Percentiles rank a stretch among this genome's conserved stretches.
Evolutionary conservation across 768 basidiomycete genomes (phyloP).

Genomic region (Multifurca ochricompacta): DNA sequence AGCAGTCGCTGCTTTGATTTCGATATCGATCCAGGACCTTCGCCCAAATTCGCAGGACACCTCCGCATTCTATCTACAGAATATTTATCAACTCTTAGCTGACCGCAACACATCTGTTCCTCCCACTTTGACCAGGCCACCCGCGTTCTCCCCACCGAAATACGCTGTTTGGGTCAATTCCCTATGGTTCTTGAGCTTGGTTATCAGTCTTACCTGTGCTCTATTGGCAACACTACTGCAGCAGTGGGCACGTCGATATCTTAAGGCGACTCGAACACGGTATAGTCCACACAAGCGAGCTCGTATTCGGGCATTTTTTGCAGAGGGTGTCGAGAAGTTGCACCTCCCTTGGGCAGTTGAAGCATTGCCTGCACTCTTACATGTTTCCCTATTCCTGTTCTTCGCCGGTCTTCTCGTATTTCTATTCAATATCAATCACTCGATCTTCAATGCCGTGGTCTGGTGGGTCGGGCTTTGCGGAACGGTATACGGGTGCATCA

Average conservation of each 20-base stretch:
- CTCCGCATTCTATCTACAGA: no score
- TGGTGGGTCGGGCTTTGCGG: not conserved
- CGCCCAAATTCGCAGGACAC: no score
- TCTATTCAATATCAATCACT: not conserved
- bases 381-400: not conserved
- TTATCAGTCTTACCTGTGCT: not conserved
- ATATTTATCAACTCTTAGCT: no score
- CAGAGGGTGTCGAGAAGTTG: not conserved
- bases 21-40: no score
- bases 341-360: not conserved
- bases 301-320: not conserved
- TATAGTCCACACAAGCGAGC: not conserved
- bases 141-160: no score
- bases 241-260: not conserved
- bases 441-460: not conserved
- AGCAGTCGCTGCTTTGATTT: no score
- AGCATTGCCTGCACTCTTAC: not conserved
- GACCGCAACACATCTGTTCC: no score
- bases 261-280: no score
- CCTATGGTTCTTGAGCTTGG: not conserved
- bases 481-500: no score
- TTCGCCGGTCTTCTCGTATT: not conserved
- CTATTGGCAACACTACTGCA: not conserved
- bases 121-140: no score
- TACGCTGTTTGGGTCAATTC: not conserved